Percentiles rank a stretch among this genome's conserved stretches.
phyloP scores from a whole-genome alignment of 441 rosid species.

The Adansonia gregorii region DNA sequence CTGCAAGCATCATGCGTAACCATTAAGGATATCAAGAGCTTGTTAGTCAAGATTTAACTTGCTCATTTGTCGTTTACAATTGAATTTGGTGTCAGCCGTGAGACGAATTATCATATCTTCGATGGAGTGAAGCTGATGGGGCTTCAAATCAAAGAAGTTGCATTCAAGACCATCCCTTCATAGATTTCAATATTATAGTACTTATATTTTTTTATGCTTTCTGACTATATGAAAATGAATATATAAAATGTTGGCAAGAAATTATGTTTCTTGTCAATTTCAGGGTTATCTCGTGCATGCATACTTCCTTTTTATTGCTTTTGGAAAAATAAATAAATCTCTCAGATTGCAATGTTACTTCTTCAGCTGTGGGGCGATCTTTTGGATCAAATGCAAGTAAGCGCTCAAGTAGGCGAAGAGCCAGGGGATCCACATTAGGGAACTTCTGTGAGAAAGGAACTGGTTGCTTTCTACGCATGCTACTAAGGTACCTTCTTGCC shows the following conservation, averaged over 20 bases:
- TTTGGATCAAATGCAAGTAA: constrained; percentile 98
- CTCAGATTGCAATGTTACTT: constrained; percentile 34
- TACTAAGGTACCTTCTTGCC: constrained; percentile 94
- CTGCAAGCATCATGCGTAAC: constrained; percentile 46
- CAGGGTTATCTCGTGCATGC: background rate
- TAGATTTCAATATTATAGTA: background rate
- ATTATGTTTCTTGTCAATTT: constrained; percentile 5
- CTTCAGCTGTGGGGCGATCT: constrained; percentile 95
- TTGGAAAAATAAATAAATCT: background rate
- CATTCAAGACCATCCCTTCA: constrained; percentile 6
- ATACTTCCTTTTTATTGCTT: background rate
- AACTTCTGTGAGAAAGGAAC: constrained; percentile 85
- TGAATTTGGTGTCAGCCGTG: background rate
- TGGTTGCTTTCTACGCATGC: constrained; percentile 89
- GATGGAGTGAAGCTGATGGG: background rate
- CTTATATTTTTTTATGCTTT: background rate
- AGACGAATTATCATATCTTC: background rate
- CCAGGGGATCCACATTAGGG: constrained; percentile 83
- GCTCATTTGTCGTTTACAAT: background rate
- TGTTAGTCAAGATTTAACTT: background rate
- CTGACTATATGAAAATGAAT: background rate
- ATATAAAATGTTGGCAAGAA: background rate
- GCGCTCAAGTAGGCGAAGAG: constrained; percentile 75
- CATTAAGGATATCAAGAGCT: constrained; percentile 19
- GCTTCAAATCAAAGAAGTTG: background rate